Evolutionary conservation across 1,139 yeast species (phyloP).

Genomic region (Yueomyces sp.): DNA sequence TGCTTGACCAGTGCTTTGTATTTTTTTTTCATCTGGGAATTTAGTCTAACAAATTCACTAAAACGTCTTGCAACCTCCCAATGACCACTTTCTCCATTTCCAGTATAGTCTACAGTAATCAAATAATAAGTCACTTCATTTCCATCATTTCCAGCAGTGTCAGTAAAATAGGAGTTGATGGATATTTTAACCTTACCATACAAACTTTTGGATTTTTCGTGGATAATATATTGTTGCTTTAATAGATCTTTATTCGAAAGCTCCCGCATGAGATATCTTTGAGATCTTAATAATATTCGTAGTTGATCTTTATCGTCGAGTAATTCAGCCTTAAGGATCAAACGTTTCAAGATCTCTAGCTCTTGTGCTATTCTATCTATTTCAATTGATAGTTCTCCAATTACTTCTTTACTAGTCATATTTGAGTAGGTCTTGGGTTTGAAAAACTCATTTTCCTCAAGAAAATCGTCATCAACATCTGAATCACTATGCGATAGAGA

Average conservation of each 20-base stretch:
- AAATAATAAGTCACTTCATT: conserved; percentile 57
- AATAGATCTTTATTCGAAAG: conserved; percentile 59
- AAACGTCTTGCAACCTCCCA: conserved; percentile 88
- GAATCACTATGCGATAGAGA: neutral
- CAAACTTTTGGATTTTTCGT: conserved; percentile 69
- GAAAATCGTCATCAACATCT: neutral
- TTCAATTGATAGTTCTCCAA: conserved; percentile 23
- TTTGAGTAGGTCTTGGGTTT: neutral
- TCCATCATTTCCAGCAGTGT: conserved; percentile 36
- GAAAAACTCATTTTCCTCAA: neutral
- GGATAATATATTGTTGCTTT: conserved; percentile 70
- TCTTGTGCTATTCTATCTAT: conserved; percentile 56
- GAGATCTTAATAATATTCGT: conserved; percentile 55
- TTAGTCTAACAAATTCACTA: conserved; percentile 67
- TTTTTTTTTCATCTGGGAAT: conserved; percentile 45
- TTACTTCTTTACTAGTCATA: conserved; percentile 39
- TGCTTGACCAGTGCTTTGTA: conserved; percentile 38
- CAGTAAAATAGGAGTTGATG: conserved; percentile 56
- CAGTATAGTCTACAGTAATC: conserved; percentile 56
- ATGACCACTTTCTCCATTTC: conserved; percentile 45
- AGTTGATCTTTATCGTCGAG: conserved; percentile 64
- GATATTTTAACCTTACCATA: conserved; percentile 55
- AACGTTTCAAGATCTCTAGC: conserved; percentile 47
- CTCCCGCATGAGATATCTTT: conserved; percentile 53
- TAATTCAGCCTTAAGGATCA: conserved; percentile 67